phyloP scores from a whole-genome alignment of 1,139 yeast genomes.

The Debaryomycetaceae sp. region DNA sequence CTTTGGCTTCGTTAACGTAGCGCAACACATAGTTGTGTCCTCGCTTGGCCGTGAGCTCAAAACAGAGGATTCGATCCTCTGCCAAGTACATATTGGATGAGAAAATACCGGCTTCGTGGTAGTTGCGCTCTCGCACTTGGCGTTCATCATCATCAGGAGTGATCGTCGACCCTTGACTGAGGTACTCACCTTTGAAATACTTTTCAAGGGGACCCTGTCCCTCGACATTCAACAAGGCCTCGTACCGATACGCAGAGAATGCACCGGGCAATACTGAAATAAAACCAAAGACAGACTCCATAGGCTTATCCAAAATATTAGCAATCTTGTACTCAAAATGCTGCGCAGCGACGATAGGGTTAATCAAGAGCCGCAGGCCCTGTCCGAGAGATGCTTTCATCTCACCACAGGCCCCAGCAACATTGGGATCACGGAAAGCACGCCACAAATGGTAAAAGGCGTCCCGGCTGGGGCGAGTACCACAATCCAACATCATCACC shows the following conservation, averaged over 20 bases:
- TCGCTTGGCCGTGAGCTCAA: conserved; percentile 68
- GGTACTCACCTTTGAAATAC: conserved; percentile 69
- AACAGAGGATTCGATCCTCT: conserved; percentile 75
- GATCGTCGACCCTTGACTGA: conserved; percentile 38
- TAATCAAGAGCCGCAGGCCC: conserved; percentile 40
- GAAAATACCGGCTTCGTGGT: conserved; percentile 51
- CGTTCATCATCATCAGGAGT: conserved; percentile 31
- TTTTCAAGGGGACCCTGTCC: conserved; percentile 68
- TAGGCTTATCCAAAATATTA: conserved; percentile 72
- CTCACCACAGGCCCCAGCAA: conserved; percentile 89
- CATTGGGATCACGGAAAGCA: conserved; percentile 58
- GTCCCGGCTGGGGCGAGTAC: conserved; percentile 64
- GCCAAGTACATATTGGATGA: conserved; percentile 80
- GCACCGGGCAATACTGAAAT: conserved; percentile 82
- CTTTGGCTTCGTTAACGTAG: conserved; percentile 67
- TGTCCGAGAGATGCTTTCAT: conserved; percentile 61
- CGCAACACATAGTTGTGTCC: conserved; percentile 51
- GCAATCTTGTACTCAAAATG: conserved; percentile 79
- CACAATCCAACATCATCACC: conserved; percentile 66
- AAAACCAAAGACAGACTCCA: conserved; percentile 76
- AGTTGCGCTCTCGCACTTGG: conserved; percentile 31
- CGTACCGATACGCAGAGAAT: conserved; percentile 71
- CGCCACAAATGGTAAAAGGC: conserved; percentile 74
- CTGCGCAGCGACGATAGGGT: conserved; percentile 77
- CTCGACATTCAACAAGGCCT: conserved; percentile 53